phyloP scores from a whole-genome alignment of 768 basidiomycete species.

The Roridomyces roridus region DNA sequence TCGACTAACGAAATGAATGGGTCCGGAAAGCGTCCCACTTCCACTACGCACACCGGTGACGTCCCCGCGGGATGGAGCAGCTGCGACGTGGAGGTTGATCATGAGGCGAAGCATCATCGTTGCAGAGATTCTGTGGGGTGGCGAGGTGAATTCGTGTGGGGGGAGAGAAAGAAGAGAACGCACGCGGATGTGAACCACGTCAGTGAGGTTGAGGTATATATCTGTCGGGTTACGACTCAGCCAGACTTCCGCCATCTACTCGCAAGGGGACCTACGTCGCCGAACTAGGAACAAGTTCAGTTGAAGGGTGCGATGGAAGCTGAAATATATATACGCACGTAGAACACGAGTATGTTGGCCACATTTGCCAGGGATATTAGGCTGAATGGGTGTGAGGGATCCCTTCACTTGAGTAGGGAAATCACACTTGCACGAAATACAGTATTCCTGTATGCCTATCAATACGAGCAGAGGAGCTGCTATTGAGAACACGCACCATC shows the following conservation, averaged over 20 bases:
- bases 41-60: too few relatives aligned
- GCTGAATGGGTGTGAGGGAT: not conserved
- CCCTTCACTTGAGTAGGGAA: not conserved
- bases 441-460: not conserved
- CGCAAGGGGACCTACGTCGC: not conserved
- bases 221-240: not conserved
- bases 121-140: not conserved
- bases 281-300: not conserved
- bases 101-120: conserved; percentile 1
- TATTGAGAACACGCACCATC: not conserved
- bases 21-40: too few relatives aligned
- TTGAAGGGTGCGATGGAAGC: not conserved
- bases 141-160: not conserved
- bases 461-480: too few relatives aligned
- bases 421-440: conserved; percentile 5
- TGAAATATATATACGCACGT: not conserved
- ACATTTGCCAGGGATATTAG: not conserved
- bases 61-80: not conserved
- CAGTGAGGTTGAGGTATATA: conserved; percentile 1
- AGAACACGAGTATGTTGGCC: conserved; percentile 2
- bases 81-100: conserved; percentile 1
- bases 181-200: conserved; percentile 5
- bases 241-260: too few relatives aligned
- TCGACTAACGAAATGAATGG: too few relatives aligned
- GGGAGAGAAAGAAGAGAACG: not conserved